A percentile compares a stretch with the other conserved stretches of the same genome.
These are phyloP conservation scores for Neofusicoccum sp. DNA, from an alignment of 2,329 filamentous ascomycete species.

Conservation along the genomic window DNA sequence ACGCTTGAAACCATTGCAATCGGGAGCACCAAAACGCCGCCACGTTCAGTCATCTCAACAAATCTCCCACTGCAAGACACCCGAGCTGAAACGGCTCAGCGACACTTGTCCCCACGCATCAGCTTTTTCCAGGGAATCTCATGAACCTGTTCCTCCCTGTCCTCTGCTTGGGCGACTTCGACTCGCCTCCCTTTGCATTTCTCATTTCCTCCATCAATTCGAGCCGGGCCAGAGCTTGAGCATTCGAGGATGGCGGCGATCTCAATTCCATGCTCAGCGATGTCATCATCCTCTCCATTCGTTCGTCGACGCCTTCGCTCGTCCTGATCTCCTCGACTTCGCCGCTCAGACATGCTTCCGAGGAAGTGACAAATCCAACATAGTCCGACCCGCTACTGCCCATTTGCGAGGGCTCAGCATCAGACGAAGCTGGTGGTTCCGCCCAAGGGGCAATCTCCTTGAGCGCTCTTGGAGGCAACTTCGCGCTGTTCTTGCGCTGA, in stretches of 20 bases:
- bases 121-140: neutral
- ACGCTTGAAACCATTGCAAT: neutral
- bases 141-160: neutral
- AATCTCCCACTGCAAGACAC: neutral
- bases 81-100: too few species aligned
- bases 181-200: neutral
- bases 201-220: neutral
- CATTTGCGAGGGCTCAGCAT: neutral
- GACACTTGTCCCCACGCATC: neutral
- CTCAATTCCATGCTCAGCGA: neutral
- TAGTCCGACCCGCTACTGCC: neutral
- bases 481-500: neutral
- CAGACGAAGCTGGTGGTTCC: neutral
- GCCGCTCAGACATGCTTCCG: neutral
- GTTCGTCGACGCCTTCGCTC: neutral
- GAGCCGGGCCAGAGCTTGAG: neutral
- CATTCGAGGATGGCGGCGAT: neutral
- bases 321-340: neutral
- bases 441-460: slow-evolving; percentile 12
- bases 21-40: neutral
- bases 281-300: neutral
- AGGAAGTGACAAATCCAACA: neutral
- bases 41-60: neutral
- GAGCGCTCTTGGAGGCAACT: neutral
- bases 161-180: neutral